Base-by-base conservation (phyloP, 2,329 filamentous ascomycete species). In the Setomelanomma holmii region DNA sequence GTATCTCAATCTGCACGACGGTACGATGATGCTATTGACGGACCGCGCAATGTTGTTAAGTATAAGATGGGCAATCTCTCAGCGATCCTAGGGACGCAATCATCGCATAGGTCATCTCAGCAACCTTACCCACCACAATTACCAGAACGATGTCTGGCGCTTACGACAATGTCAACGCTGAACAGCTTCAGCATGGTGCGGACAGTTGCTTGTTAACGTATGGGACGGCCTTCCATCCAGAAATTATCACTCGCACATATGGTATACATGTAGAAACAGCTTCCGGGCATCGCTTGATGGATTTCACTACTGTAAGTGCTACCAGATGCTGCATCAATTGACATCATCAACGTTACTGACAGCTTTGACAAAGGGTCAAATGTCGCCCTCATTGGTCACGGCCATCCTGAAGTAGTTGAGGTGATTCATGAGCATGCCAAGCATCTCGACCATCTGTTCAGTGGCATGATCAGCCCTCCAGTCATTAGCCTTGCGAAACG, bases 391-490 rank as follows among this genome's bases (percentile, higher is more conserved):
- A 60, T 74, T 21, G 69, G 71, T 8, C 70, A 74, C 24, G 63
- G 61, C 1, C 59, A 74, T 46, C 65, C 69, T 7, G 70, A 75
- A 42, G 67, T 73, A 5, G 71, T 73, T 1, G 54, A 66, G 22
- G 60, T 66, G 19, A 63, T 75, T 24, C 54, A 55, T 2, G 51
- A 66, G 4, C 65, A 74, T 39, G 66, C 65, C 2, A 41, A 58
- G 19, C 56, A 59, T 23, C 63, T 75, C 1, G 70, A 74, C 33
- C 71, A 74, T 44, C 60, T 74, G 1, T 71, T 74, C 55, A 72
- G 69, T 34, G 66, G 64, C 45, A 74, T 74, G 71, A 56, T 74
- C 4, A 70, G 60, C n/a, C 69, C 66, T 10, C 71, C 72, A 3
- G 70, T 73, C 4, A 67, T 73, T 35, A 56, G 46, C 8, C 61